Evolutionary conservation across 139 green algal genomes (phyloP), one percentile per base, ranked within the genome.

Genomic region (Chlamydomonas applanata): DNA sequence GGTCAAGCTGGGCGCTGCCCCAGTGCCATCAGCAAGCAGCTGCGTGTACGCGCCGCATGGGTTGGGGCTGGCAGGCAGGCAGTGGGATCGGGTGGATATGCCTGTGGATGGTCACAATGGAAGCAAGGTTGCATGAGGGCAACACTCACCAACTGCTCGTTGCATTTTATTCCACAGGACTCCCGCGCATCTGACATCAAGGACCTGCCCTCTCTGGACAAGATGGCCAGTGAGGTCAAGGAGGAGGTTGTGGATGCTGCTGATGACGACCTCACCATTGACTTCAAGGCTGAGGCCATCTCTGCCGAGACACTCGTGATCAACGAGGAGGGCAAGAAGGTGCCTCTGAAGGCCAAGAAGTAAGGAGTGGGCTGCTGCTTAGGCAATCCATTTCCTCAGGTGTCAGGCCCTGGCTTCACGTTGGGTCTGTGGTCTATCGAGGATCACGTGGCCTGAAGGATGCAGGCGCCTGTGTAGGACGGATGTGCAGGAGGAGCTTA

Each of bases 221-320:
- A 81, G 75, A 73, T 90, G 82, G 75, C 75, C 0, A 32, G 29
- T 7, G 85, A 81, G 56, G 77, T 89, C 61, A 79, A 80, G 63
- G 79, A 82, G 71, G 83, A 89, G 80, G 27, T 25, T 9, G 53
- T 27, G 53, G 40, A 62, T 25, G 67, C 60, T 46, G 22, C 35
- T 3, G 67, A 73, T 46, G 67, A 73, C 5, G 67, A 73, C 67
- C 45, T 73, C 25, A 63, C 67, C 5, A 46, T 46, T 45, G 85
- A 87, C 52, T 86, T 87, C 79, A 86, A 86, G 82, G 80, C 78
- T 20, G 80, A 88, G 75, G 64, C 65, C 30, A 85, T 90, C 75
- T 79, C 52, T 27, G 79, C 73, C 27, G 85, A 88, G 61, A 87
- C 79, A 29, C 79, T 85, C 63, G 80, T 90, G 46, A 69, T 90